Evolutionary conservation across 2,329 filamentous ascomycete genomes (phyloP), one percentile per base, ranked within the genome.

Genomic region (Botryotinia globosa): DNA sequence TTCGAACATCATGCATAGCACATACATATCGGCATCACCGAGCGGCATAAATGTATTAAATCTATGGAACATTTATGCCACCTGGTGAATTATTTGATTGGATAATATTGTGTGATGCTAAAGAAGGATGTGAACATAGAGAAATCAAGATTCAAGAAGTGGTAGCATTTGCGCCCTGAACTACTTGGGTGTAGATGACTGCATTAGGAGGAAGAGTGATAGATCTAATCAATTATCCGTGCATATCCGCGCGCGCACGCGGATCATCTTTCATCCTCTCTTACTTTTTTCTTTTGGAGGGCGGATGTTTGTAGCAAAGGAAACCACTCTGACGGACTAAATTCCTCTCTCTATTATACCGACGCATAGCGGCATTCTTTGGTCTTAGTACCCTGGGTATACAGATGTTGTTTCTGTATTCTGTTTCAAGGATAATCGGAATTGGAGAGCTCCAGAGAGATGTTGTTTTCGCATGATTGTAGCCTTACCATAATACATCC

Each of bases 21-120:
- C 37, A 22, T 59, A 56, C 66, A 39, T 44, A 39, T 69, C 66
- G 66, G 66, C 45, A 69, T 56, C 32, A 59, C 66, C 66, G 66
- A 69, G 66, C 48, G 37, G 66, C 51, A 59, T 58, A 67, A 51
- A 54, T 54, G n/a, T 25, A 34, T 67, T 25, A n/a, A 39, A 10
- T 18, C 4, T 16, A 18, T 54, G 0, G 25, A 9, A 39, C 4
- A 62, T n/a, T 62, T 62, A n/a, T 62, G 34, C 59, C 25, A 62
- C 12, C 14, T 56, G n/a, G n/a, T 18, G 37, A 39, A n/a, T n/a
- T 62, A 18, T n/a, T 42, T 42, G 34, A 62, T 42, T 42, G 37
- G 22, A n/a, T 62, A 6, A 25, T 8, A 61, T 61, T 14, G 51
- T 18, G 5, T 18, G 37, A 45, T 34, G 7, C 8, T 29, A 39